phyloP scores from a whole-genome alignment of 192 early-diverging fungal genomes.

The Powellomyces hirtus region DNA sequence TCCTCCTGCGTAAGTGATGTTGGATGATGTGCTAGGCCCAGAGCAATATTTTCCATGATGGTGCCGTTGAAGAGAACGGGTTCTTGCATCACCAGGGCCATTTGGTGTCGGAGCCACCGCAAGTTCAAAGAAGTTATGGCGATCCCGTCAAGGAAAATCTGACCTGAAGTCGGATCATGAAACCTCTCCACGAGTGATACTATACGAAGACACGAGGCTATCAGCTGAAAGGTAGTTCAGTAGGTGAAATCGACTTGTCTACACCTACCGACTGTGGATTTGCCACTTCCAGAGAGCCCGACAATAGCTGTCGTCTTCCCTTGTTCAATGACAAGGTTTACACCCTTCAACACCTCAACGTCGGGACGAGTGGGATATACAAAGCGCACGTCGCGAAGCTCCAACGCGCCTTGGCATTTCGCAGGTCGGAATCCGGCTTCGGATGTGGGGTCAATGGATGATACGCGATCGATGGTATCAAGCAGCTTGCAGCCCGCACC shows the following conservation, averaged over 20 bases:
- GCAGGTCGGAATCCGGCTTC: slow-evolving; percentile 29
- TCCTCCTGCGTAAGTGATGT: slow-evolving; percentile 60
- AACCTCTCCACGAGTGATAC: slow-evolving; percentile 52
- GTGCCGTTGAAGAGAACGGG: slow-evolving; percentile 43
- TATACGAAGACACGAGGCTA: too few species aligned
- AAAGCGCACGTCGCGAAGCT: slow-evolving; percentile 45
- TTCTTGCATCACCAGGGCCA: slow-evolving; percentile 68
- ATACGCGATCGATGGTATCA: slow-evolving; percentile 46
- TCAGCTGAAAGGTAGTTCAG: too few species aligned
- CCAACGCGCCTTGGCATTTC: slow-evolving; percentile 37
- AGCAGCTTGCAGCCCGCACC: too few species aligned
- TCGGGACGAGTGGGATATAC: slow-evolving; percentile 62
- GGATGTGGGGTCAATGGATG: slow-evolving; percentile 42
- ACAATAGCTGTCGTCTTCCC: slow-evolving; percentile 83
- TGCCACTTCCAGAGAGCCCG: slow-evolving; percentile 74
- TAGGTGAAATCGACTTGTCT: too few species aligned
- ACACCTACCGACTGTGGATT: slow-evolving; percentile 70
- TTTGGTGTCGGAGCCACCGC: slow-evolving; percentile 69
- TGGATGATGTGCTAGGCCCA: too few species aligned
- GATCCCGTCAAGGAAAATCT: slow-evolving; percentile 70
- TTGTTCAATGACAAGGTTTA: slow-evolving; percentile 53
- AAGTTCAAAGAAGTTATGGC: slow-evolving; percentile 74
- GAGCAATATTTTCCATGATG: slow-evolving; percentile 42
- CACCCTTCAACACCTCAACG: slow-evolving; percentile 50
- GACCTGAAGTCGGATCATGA: slow-evolving; percentile 60